phyloP scores from a whole-genome alignment of 805 yeast genomes.

The Yarrowia yakushimensis region DNA sequence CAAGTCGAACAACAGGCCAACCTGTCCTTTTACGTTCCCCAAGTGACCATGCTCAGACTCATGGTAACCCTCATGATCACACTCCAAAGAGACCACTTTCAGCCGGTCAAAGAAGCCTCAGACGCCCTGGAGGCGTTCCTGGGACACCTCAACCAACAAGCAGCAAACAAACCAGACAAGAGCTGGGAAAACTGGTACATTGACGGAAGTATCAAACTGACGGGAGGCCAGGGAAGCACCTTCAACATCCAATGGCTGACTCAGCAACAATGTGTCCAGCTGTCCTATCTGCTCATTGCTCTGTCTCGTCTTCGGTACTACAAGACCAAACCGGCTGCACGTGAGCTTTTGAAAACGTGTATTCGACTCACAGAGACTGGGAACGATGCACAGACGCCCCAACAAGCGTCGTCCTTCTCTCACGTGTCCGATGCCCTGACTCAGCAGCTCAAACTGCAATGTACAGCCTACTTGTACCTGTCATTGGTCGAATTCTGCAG shows the following conservation, averaged over 20 bases:
- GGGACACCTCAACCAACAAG: background rate
- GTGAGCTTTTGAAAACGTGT: background rate
- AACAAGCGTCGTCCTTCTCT: background rate
- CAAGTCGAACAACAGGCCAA: background rate
- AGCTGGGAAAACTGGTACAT: slow-evolving; percentile 23
- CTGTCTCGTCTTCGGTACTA: background rate
- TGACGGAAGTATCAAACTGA: slow-evolving; percentile 15
- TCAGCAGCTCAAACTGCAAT: background rate
- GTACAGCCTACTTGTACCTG: slow-evolving; percentile 3
- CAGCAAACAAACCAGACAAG: slow-evolving; percentile 18
- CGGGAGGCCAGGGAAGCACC: slow-evolving; percentile 1
- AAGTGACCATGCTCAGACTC: slow-evolving; percentile 8
- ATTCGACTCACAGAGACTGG: background rate
- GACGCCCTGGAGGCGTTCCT: background rate
- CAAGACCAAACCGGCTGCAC: background rate
- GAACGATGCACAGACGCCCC: background rate
- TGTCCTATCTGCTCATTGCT: background rate
- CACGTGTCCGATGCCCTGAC: background rate
- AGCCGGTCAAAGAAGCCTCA: background rate
- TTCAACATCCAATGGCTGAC: slow-evolving; percentile 20
- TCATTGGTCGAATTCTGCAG: slow-evolving; percentile 14
- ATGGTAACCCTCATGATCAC: background rate
- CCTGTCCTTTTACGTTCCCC: slow-evolving; percentile 4
- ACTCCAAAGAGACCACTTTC: background rate
- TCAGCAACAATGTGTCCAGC: background rate